A percentile compares a stretch with the other conserved stretches of the same genome.
These are phyloP conservation scores for Akebia trifoliata DNA, from an alignment of 164 flowering plant species.

Conservation along the genomic window DNA sequence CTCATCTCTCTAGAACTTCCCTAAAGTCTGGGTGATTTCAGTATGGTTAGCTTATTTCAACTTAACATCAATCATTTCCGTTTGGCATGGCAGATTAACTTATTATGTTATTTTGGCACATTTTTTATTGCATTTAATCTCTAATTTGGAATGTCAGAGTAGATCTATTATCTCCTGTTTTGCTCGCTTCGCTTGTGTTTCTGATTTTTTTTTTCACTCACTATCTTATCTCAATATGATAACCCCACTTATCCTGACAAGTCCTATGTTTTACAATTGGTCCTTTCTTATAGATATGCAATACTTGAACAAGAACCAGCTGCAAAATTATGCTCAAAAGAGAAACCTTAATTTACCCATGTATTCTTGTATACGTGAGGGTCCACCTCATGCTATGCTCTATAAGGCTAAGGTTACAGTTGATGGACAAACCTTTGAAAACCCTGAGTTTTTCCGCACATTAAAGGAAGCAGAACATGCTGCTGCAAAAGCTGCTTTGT, in stretches of 20 bases:
- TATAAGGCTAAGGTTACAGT: constrained; percentile 63
- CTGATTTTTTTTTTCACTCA: neutral
- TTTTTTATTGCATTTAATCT: too few species aligned
- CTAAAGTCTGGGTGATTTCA: too few species aligned
- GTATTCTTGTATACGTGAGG: constrained; percentile 45
- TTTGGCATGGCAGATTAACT: too few species aligned
- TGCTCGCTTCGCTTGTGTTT: neutral
- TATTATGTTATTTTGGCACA: too few species aligned
- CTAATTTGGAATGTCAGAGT: too few species aligned
- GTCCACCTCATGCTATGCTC: constrained; percentile 55
- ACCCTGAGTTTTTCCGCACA: constrained; percentile 39
- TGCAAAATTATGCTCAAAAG: constrained; percentile 55
- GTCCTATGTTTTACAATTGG: constrained; percentile 1
- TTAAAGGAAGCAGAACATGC: constrained; percentile 70
- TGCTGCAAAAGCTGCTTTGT: constrained; percentile 67
- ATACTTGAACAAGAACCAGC: constrained; percentile 42
- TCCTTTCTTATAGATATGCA: constrained; percentile 24
- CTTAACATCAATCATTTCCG: too few species aligned
- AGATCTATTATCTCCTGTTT: neutral
- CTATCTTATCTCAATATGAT: neutral
- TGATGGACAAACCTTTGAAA: constrained; percentile 49
- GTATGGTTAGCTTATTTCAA: too few species aligned
- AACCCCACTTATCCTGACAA: neutral
- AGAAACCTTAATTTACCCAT: constrained; percentile 34
- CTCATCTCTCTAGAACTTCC: too few species aligned